phyloP scores from a whole-genome alignment of 2,329 filamentous ascomycete genomes.

The Stagonosporopsis cucurbitacearum region DNA sequence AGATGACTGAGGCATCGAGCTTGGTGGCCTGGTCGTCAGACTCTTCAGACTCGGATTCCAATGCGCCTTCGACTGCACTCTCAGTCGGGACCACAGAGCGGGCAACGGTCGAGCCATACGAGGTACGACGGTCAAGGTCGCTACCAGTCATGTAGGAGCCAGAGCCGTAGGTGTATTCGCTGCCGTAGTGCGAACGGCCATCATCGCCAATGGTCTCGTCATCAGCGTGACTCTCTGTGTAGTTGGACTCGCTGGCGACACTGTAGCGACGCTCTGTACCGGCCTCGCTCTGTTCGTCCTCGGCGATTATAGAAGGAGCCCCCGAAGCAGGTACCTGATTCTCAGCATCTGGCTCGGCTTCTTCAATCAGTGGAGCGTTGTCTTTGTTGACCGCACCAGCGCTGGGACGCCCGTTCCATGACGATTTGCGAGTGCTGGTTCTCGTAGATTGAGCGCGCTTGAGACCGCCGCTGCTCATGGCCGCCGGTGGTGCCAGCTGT shows the following conservation, averaged over 20 bases:
- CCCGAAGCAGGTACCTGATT: slow-evolving; percentile 18
- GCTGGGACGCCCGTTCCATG: slow-evolving; percentile 45
- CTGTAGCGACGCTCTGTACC: slow-evolving; percentile 52
- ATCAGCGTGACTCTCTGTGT: slow-evolving; percentile 43
- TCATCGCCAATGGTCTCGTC: slow-evolving; percentile 45
- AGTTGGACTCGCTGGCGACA: slow-evolving; percentile 40
- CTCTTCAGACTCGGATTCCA: slow-evolving; percentile 33
- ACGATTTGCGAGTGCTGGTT: slow-evolving; percentile 46
- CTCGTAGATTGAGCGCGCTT: slow-evolving; percentile 53
- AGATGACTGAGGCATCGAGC: slow-evolving; percentile 36
- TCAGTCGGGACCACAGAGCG: slow-evolving; percentile 42
- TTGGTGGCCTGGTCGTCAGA: slow-evolving; percentile 40
- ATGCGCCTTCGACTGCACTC: slow-evolving; percentile 42
- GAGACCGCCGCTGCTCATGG: slow-evolving; percentile 59
- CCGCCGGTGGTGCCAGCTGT: slow-evolving; percentile 37
- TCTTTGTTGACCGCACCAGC: slow-evolving; percentile 53
- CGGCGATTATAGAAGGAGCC: slow-evolving; percentile 36
- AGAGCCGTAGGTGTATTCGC: slow-evolving; percentile 56
- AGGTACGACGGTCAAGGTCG: slow-evolving; percentile 53
- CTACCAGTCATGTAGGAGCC: slow-evolving; percentile 58
- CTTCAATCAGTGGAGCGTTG: slow-evolving; percentile 55
- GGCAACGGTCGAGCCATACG: slow-evolving; percentile 48
- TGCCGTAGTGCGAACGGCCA: slow-evolving; percentile 51
- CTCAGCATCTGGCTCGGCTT: slow-evolving; percentile 48
- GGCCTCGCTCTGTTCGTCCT: slow-evolving; percentile 43